These are phyloP conservation scores for Fusarium algeriense DNA, from an alignment of 2,329 filamentous ascomycete genomes.

Conservation along the genomic window DNA sequence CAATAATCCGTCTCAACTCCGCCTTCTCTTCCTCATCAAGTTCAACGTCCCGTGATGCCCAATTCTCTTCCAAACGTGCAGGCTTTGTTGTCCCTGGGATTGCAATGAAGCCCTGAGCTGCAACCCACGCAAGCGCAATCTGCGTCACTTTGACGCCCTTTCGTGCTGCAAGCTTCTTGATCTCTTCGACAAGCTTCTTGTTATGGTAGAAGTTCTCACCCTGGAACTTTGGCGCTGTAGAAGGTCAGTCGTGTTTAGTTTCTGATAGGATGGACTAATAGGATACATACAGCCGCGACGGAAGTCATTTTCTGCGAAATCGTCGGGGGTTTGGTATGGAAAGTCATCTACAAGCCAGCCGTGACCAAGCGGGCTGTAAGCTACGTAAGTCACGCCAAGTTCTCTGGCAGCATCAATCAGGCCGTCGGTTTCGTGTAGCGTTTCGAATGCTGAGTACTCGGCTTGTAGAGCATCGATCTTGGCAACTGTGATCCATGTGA, in stretches of 20 bases:
- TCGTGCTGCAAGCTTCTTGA: not conserved
- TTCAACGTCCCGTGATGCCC: not conserved
- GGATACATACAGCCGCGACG: not conserved
- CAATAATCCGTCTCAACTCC: not conserved
- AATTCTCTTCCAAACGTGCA: not conserved
- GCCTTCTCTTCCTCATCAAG: not conserved
- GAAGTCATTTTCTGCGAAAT: not conserved
- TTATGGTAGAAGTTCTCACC: not conserved
- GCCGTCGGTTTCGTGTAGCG: not conserved
- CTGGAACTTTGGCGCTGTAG: not conserved
- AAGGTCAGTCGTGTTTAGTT: not conserved
- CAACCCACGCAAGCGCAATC: constrained; percentile 2
- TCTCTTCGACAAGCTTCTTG: not conserved
- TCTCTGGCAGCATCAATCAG: not conserved
- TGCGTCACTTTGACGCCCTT: not conserved
- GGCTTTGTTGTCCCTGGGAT: constrained; percentile 9
- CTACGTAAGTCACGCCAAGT: not conserved
- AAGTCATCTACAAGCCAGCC: constrained; percentile 6
- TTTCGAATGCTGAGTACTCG: constrained; percentile 12
- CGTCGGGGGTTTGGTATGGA: not conserved
- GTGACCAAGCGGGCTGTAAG: not conserved
- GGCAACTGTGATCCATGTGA: not conserved
- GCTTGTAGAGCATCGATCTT: constrained; percentile 11
- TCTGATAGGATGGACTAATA: rapidly evolving
- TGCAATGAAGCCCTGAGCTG: constrained; percentile 4